phyloP scores from a whole-genome alignment of 208 protist species.

The Phytomonas sp. region DNA sequence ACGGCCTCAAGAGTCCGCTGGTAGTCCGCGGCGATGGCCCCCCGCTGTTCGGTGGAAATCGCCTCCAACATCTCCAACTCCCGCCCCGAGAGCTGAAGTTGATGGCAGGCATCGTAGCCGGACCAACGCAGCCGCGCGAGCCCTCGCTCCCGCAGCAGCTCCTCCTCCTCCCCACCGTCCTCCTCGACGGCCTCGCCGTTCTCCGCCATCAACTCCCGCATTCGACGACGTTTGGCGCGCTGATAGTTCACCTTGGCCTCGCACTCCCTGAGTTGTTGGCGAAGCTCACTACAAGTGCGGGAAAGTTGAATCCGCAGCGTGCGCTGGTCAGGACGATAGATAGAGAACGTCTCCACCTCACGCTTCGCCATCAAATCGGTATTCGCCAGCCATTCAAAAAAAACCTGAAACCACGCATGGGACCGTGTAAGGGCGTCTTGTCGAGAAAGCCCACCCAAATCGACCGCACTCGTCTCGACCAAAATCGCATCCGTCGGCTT shows the following conservation, averaged over 20 bases:
- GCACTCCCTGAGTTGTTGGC: constrained; percentile 25
- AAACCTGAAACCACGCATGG: constrained; percentile 56
- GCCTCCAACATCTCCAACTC: constrained; percentile 73
- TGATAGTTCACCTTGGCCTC: constrained; percentile 65
- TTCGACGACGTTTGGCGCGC: constrained; percentile 51
- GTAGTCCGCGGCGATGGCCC: constrained; percentile 45
- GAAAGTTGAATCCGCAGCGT: constrained; percentile 74
- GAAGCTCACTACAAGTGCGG: constrained; percentile 33
- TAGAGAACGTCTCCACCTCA: constrained; percentile 55
- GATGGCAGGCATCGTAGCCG: constrained; percentile 70
- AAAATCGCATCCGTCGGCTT: neutral
- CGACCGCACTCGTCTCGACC: constrained; percentile 12
- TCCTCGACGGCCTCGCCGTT: constrained; percentile 40
- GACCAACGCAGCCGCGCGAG: constrained; percentile 61
- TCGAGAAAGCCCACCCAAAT: constrained; percentile 28
- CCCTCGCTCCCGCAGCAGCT: constrained; percentile 58
- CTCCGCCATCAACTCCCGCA: constrained; percentile 49
- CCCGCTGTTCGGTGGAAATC: constrained; percentile 46
- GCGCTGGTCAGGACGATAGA: constrained; percentile 53
- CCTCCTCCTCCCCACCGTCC: constrained; percentile 71
- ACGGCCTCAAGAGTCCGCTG: constrained; percentile 69
- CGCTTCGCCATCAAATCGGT: constrained; percentile 50
- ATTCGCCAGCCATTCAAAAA: constrained; percentile 76
- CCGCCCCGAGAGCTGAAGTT: constrained; percentile 61
- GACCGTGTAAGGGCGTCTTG: constrained; percentile 60